A percentile compares a stretch with the other conserved stretches of the same genome.
Conservation (phyloP, 2,329 filamentous ascomycete genomes). For the Fonsecaea nubica region DNA sequence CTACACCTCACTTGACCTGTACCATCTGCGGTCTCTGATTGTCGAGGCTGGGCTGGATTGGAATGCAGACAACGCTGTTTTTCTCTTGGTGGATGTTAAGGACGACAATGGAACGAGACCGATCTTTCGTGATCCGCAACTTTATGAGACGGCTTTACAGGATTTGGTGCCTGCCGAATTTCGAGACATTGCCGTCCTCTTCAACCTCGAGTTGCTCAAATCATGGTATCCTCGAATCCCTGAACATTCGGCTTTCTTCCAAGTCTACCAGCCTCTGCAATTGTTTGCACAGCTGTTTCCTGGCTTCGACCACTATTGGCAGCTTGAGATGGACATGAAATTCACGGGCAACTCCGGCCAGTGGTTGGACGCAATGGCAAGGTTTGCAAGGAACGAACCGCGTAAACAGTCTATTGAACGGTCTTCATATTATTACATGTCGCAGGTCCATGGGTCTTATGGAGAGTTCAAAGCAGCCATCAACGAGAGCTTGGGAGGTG, state of each 20-base stretch:
- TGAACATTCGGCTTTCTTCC: conserved; percentile 42
- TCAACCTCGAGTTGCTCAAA: conserved; percentile 43
- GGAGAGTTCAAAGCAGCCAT: conserved; percentile 73
- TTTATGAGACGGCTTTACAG: conserved; percentile 66
- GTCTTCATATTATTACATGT: conserved; percentile 76
- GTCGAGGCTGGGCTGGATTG: conserved; percentile 77
- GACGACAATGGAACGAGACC: conserved; percentile 65
- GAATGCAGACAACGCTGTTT: conserved; percentile 79
- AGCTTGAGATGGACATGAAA: conserved; percentile 72
- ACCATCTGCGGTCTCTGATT: conserved; percentile 81
- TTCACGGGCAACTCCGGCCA: conserved; percentile 72
- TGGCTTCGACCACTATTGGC: conserved; percentile 71
- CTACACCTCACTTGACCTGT: conserved; percentile 76
- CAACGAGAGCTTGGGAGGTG: conserved; percentile 61
- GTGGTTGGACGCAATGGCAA: conserved; percentile 70
- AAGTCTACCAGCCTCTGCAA: conserved; percentile 64
- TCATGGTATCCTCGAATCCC: conserved; percentile 43
- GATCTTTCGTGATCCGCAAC: conserved; percentile 54
- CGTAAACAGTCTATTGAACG: conserved; percentile 77
- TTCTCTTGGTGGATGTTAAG: conserved; percentile 84
- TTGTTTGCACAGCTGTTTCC: conserved; percentile 68
- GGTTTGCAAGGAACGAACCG: conserved; percentile 71
- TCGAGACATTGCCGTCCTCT: conserved; percentile 43
- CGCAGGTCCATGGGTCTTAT: conserved; percentile 71
- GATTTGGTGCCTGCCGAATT: conserved; percentile 54